Evolutionary conservation across 2,329 filamentous ascomycete genomes (phyloP).

Genomic region (Ampelomyces quisqualis): DNA sequence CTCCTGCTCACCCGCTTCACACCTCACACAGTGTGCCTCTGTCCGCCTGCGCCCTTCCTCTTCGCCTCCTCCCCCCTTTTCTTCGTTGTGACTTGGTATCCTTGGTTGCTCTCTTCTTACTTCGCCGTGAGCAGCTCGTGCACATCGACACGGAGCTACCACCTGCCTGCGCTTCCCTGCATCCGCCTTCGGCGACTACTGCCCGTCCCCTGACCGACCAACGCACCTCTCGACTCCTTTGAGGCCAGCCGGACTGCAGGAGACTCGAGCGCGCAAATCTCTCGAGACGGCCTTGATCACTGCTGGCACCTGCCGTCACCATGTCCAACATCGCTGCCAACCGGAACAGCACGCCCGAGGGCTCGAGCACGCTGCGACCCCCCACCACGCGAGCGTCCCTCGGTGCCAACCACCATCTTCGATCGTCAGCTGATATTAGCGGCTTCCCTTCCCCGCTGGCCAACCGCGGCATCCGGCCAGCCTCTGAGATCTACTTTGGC

Average conservation of each 20-base stretch:
- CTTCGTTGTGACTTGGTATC: constrained; percentile 26
- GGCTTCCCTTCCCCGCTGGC: constrained; percentile 71
- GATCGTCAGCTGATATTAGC: constrained; percentile 94
- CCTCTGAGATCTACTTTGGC: constrained; percentile 89
- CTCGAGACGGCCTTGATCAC: background rate
- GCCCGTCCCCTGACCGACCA: constrained; percentile 17
- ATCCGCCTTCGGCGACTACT: constrained; percentile 14
- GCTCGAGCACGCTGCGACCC: constrained; percentile 78
- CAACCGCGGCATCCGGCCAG: constrained; percentile 80
- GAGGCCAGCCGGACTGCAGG: constrained; percentile 38
- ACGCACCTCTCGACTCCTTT: constrained; percentile 27
- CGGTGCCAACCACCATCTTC: constrained; percentile 79
- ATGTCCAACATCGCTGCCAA: constrained; percentile 63
- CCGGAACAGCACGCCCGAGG: constrained; percentile 96
- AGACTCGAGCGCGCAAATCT: constrained; percentile 19
- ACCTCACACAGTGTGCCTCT: constrained; percentile 12
- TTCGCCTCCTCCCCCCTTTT: constrained; percentile 4
- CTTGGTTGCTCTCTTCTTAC: constrained; percentile 24
- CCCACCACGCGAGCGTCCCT: constrained; percentile 74
- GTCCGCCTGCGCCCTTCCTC: constrained; percentile 8
- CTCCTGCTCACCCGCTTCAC: constrained; percentile 9
- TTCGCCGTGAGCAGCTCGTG: constrained; percentile 10
- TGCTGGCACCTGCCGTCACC: constrained; percentile 15
- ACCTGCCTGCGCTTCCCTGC: constrained; percentile 15
- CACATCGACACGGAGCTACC: constrained; percentile 10